Evolutionary conservation across 257 asterid genomes (phyloP).

Genomic region (Ilex aquifolium): DNA sequence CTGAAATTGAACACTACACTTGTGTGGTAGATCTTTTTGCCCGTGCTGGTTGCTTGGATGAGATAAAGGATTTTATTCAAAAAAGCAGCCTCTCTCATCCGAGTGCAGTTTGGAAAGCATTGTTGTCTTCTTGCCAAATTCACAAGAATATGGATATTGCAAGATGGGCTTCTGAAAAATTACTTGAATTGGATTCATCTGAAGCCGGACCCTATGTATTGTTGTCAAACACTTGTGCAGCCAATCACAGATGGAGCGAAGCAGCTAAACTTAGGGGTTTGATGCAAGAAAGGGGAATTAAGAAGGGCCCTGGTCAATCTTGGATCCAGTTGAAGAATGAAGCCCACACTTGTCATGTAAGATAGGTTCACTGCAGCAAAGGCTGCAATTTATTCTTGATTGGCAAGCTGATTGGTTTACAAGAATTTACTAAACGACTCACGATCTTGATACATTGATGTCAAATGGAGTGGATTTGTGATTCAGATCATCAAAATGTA

Average conservation of each 20-base stretch:
- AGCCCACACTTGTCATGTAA: too few relatives aligned
- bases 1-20: slow-evolving; percentile 47
- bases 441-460: too few relatives aligned
- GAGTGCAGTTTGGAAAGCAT: slow-evolving; percentile 54
- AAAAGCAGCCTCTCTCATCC: slow-evolving; percentile 37
- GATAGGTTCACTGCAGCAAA: too few relatives aligned
- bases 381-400: too few relatives aligned
- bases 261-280: slow-evolving; percentile 47
- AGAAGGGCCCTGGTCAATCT: slow-evolving; percentile 57
- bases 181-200: slow-evolving; percentile 40
- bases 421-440: too few relatives aligned
- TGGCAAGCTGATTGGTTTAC: too few relatives aligned
- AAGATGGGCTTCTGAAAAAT: slow-evolving; percentile 47
- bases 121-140: slow-evolving; percentile 52
- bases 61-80: slow-evolving; percentile 45
- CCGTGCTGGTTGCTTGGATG: slow-evolving; percentile 56
- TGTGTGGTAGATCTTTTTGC: slow-evolving; percentile 78
- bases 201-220: slow-evolving; percentile 43
- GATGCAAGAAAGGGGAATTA: slow-evolving; percentile 42
- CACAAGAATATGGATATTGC: slow-evolving; percentile 62
- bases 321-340: slow-evolving; percentile 36
- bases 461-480: too few relatives aligned
- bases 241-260: slow-evolving; percentile 46
- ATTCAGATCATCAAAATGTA: too few relatives aligned
- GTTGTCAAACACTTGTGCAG: slow-evolving; percentile 53